Evolutionary conservation across 129 eudicot species (phyloP).

Genomic region (Erigeron canadensis): DNA sequence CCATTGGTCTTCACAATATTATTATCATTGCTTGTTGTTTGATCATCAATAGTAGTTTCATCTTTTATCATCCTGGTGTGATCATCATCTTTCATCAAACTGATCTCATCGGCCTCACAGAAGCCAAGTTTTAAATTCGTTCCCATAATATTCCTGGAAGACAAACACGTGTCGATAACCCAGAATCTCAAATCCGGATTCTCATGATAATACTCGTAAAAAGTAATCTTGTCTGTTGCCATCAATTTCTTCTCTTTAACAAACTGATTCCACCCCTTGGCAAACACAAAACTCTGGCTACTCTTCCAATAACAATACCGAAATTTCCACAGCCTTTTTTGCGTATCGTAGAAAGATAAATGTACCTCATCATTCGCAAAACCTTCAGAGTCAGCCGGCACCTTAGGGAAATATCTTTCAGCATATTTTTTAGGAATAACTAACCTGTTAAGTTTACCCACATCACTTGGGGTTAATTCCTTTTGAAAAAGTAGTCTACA

Average conservation of each 20-base stretch:
- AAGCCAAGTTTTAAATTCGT: conserved; percentile 29
- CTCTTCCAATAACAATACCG: conserved; percentile 84
- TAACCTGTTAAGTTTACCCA: conserved; percentile 68
- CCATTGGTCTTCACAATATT: conserved; percentile 31
- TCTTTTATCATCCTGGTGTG: too few species aligned
- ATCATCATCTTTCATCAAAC: too few species aligned
- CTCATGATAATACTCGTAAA: conserved; percentile 36
- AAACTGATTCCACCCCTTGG: conserved; percentile 86
- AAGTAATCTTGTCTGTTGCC: conserved; percentile 54
- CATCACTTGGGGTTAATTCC: conserved; percentile 89
- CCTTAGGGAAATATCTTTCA: conserved; percentile 44
- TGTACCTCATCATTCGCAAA: conserved; percentile 37
- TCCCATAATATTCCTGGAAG: background rate
- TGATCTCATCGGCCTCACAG: too few species aligned
- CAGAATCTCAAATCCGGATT: conserved; percentile 21
- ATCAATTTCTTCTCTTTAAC: conserved; percentile 63
- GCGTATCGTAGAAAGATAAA: conserved; percentile 53
- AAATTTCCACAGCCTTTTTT: conserved; percentile 60
- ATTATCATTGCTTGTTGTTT: too few species aligned
- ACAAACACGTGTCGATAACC: conserved; percentile 48
- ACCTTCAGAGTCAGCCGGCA: conserved; percentile 16
- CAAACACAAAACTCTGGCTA: conserved; percentile 79
- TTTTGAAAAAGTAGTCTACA: conserved; percentile 56
- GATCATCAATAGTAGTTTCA: background rate
- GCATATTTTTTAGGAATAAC: conserved; percentile 84